Base-by-base conservation (phyloP, 768 basidiomycete genomes). In the Filobasidium wieringae region DNA sequence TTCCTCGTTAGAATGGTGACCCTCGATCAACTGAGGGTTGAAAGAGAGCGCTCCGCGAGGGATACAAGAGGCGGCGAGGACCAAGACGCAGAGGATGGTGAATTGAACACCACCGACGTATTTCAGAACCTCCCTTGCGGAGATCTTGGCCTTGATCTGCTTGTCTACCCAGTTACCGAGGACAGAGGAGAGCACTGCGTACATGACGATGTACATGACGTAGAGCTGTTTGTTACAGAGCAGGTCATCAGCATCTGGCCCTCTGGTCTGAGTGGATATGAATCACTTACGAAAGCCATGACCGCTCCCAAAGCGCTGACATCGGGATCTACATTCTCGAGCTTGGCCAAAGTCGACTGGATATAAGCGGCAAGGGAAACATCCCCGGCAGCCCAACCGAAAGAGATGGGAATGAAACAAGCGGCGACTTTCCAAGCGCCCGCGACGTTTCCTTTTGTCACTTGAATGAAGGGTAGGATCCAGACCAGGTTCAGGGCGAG, bases 281-380 rank as follows among this genome's bases (percentile, higher is more conserved):
- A 45, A 15, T 12, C 17, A 57, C 60, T 56, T 22, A 58, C 61
- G 67, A 72, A 70, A 14, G 67, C 61, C 65, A 70, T 70, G 57
- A 72, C 70, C 4, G 66, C 61, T 22, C 69, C 69, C 47, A 72
- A 64, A 22, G 70, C 64, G 12, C 61, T 64, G 47, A 72, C 67
- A 19, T 63, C 61, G 3, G 53, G 40, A 43, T 61, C 52, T 17
- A 59, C 33, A 33, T 58, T 56, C 31, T 63, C 63, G 41, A 65
- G 50, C 39, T 60, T 55, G 47, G 66, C 58, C 36, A 72, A 60
- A 14, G 60, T 57, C 17, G 62, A 55, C 53, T 72, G 69, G 56
- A 72, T 70, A 65, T 66, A 72, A 8, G 70, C 70, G 24, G 70
- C 70, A 31, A 70, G 60, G 0, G 67, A 68, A 56, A 70, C 69